Conservation (phyloP, 2,329 filamentous ascomycete species). For the Simplicillium sp. region DNA sequence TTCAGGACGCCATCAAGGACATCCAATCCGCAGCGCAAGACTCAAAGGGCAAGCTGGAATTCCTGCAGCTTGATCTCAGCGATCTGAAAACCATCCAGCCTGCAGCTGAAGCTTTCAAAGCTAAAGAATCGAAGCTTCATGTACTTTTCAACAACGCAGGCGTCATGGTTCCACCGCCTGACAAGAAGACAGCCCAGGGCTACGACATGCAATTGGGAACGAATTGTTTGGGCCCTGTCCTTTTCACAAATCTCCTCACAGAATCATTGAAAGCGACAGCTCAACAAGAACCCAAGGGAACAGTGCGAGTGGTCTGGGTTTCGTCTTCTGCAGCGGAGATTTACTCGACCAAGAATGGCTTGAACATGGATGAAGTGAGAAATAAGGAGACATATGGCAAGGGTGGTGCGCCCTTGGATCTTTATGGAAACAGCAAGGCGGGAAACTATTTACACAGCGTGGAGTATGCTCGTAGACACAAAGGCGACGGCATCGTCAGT, state of each 20-base stretch:
- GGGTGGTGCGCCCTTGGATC: not conserved
- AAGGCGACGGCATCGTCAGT: conserved; percentile 12
- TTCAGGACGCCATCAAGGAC: conserved; percentile 29
- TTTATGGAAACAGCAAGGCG: conserved; percentile 15
- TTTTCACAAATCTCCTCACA: conserved; percentile 28
- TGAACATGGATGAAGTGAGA: not conserved
- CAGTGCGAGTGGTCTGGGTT: conserved; percentile 23
- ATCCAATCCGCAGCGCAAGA: conserved; percentile 26
- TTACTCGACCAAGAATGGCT: not conserved
- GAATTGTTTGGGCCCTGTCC: conserved; percentile 29
- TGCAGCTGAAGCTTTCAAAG: conserved; percentile 20
- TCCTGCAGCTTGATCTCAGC: conserved; percentile 34
- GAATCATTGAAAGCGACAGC: conserved; percentile 25
- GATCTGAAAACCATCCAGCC: conserved; percentile 25
- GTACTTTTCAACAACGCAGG: conserved; percentile 36
- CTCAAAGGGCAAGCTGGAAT: conserved; percentile 29
- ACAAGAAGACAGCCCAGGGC: conserved; percentile 27
- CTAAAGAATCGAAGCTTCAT: conserved; percentile 22
- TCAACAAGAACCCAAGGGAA: conserved; percentile 15
- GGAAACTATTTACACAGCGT: conserved; percentile 12
- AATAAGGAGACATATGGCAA: conserved; percentile 1
- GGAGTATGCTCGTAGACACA: conserved; percentile 14
- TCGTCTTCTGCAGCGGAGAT: conserved; percentile 14
- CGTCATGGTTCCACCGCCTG: conserved; percentile 29
- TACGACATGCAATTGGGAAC: conserved; percentile 33